Base-by-base conservation (phyloP, 345 rosid genomes). In the Crucihimalaya himalaica region DNA sequence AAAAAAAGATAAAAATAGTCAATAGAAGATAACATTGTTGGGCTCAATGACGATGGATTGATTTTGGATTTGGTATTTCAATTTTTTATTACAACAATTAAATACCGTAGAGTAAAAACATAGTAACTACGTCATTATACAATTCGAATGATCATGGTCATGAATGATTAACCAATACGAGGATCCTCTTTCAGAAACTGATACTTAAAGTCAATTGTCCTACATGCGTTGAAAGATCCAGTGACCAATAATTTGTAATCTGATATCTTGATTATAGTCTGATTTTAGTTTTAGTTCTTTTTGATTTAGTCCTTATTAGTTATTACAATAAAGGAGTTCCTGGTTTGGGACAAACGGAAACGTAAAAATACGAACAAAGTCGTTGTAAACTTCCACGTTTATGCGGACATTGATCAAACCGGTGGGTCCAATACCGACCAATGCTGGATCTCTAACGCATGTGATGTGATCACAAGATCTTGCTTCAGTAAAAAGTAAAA, bases 31-130 rank as follows among this genome's bases (percentile, higher is more conserved):
- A 35, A 35, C 11, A 56, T 57, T 46, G 72, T 48, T 57, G 60
- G 68, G 46, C 67, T 59, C 45, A 65, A 47, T 73, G 63, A 75
- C 51, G 19, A 50, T 40, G 27, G 18, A 27, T 29, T 57, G 31
- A 16, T 43, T 60, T 62, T 21, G 34, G 21, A 31, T 42, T 66
- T 58, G 28, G 18, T 68, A 45, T 23, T 15, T 43, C 34, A 62
- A 7, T 43, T 45, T 10, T 34, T 61, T 54, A 67, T 45, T 32
- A 53, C 18, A 67, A 5, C 55, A 60, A 34, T 32, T 35, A 18
- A 18, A 25, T 69, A 62, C 64, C 43, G 70, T 69, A 68, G 68
- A 68, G 68, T 68, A 69, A 76, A 69, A 25, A 69, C 18, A 76
- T 35, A 50, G 70, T 62, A 68, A 68, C 74, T 13, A 50, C 54